phyloP scores from a whole-genome alignment of 2,329 filamentous ascomycete genomes.

The Alternaria brassicicola region DNA sequence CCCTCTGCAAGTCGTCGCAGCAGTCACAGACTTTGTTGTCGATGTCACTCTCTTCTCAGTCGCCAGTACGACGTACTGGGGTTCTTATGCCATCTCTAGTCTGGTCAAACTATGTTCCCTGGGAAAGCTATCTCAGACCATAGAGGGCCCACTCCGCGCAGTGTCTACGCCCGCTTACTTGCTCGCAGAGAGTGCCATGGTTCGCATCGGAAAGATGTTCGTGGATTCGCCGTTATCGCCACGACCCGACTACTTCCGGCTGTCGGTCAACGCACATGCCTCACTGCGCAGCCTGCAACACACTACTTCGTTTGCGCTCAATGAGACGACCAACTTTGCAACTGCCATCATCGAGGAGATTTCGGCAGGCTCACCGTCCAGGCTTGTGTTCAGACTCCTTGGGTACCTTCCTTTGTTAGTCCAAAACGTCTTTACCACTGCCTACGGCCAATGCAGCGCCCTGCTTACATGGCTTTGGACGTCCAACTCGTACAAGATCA shows the following conservation, averaged over 20 bases:
- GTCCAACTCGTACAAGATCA: slow-evolving; percentile 47
- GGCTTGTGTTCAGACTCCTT: slow-evolving; percentile 24
- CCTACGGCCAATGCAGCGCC: slow-evolving; percentile 19
- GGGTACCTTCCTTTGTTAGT: slow-evolving; percentile 22
- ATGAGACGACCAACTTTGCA: slow-evolving; percentile 37
- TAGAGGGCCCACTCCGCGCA: slow-evolving; percentile 26
- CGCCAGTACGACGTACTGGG: slow-evolving; percentile 58
- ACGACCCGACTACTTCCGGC: slow-evolving; percentile 42
- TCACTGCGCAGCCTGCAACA: slow-evolving; percentile 48
- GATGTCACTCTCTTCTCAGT: slow-evolving; percentile 72
- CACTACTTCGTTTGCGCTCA: slow-evolving; percentile 42
- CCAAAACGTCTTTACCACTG: not conserved
- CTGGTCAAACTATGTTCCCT: slow-evolving; percentile 28
- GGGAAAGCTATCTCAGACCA: slow-evolving; percentile 22
- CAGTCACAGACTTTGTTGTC: slow-evolving; percentile 77
- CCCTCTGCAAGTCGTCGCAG: slow-evolving; percentile 74
- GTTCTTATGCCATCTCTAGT: slow-evolving; percentile 36
- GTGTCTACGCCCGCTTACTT: slow-evolving; percentile 39
- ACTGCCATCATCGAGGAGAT: slow-evolving; percentile 34
- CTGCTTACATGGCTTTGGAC: slow-evolving; percentile 38
- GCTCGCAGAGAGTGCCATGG: slow-evolving; percentile 44
- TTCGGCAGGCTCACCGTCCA: slow-evolving; percentile 27
- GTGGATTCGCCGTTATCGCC: slow-evolving; percentile 35
- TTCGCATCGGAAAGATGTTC: slow-evolving; percentile 43
- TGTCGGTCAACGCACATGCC: slow-evolving; percentile 47